phyloP scores from a whole-genome alignment of 345 rosid species.

The Kernera saxatilis region DNA sequence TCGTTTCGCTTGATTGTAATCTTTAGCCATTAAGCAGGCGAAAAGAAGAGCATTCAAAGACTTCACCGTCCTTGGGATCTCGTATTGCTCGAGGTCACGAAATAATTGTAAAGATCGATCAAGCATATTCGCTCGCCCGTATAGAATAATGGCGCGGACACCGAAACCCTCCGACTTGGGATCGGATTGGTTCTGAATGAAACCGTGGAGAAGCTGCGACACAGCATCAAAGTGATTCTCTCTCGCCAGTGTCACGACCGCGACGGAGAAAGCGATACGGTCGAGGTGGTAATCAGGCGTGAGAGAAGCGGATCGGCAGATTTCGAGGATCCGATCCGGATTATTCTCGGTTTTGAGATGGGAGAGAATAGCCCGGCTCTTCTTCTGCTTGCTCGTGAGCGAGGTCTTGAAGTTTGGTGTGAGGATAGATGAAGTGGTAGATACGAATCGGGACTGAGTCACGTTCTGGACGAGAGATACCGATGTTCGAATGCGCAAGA shows the following conservation, averaged over 20 bases:
- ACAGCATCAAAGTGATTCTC: conserved; percentile 47
- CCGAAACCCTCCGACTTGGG: conserved; percentile 52
- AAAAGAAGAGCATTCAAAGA: conserved; percentile 61
- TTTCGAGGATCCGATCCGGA: conserved; percentile 70
- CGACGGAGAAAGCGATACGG: conserved; percentile 63
- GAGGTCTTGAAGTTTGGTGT: conserved; percentile 29
- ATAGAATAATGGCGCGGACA: conserved; percentile 58
- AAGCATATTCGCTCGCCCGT: conserved; percentile 75
- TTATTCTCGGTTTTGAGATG: conserved; percentile 60
- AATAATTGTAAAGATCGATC: conserved; percentile 57
- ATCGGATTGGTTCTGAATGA: conserved; percentile 49
- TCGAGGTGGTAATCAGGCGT: conserved; percentile 50
- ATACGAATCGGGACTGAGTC: background rate
- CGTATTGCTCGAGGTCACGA: conserved; percentile 39
- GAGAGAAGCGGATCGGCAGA: conserved; percentile 66
- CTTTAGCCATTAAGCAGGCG: conserved; percentile 52
- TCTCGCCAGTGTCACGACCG: conserved; percentile 49
- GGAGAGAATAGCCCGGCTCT: conserved; percentile 61
- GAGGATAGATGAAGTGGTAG: conserved; percentile 27
- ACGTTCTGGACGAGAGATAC: conserved; percentile 8
- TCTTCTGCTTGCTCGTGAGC: conserved; percentile 46
- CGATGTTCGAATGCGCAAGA: conserved; percentile 35
- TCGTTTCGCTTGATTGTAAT: conserved; percentile 48
- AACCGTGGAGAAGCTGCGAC: conserved; percentile 53
- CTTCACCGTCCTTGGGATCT: conserved; percentile 44